Percentiles rank a stretch among this genome's conserved stretches.
Evolutionary conservation across 2,329 filamentous ascomycete genomes (phyloP).

Genomic region (Juglanconis sp.): DNA sequence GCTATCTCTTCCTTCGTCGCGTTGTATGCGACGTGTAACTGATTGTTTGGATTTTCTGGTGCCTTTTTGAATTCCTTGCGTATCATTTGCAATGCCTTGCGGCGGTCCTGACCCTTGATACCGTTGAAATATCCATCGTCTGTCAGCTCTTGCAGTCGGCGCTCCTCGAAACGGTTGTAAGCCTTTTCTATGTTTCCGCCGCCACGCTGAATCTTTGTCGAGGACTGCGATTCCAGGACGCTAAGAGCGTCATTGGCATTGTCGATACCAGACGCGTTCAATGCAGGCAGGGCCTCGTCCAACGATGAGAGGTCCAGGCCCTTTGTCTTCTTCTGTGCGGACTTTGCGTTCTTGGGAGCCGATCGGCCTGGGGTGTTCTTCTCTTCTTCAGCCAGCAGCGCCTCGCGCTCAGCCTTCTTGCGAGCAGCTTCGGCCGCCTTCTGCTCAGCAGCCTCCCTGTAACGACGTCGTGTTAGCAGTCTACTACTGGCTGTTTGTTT

Average conservation of each 20-base stretch:
- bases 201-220: conserved; percentile 66
- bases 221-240: conserved; percentile 49
- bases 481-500: background rate
- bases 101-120: background rate
- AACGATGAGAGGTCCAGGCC: conserved; percentile 70
- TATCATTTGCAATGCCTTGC: background rate
- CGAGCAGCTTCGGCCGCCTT: conserved; percentile 79
- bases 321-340: conserved; percentile 63
- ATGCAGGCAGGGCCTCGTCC: conserved; percentile 57
- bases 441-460: conserved; percentile 76
- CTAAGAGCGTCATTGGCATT: conserved; percentile 86
- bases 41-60: conserved; percentile 93
- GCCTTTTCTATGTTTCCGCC: background rate
- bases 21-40: conserved; percentile 73
- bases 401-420: conserved; percentile 91
- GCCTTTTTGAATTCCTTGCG: conserved; percentile 61
- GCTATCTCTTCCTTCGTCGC: conserved; percentile 73
- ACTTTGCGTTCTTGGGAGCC: conserved; percentile 65
- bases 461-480: background rate
- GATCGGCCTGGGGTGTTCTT: conserved; percentile 55
- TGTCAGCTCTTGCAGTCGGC: conserved; percentile 83
- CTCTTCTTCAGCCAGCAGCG: conserved; percentile 80
- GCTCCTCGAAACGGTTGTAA: conserved; percentile 73
- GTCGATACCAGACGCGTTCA: conserved; percentile 87
- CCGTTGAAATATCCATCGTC: conserved; percentile 27